Conservation (phyloP, 1,139 yeast species). For the Sugiyamaella novakii region DNA sequence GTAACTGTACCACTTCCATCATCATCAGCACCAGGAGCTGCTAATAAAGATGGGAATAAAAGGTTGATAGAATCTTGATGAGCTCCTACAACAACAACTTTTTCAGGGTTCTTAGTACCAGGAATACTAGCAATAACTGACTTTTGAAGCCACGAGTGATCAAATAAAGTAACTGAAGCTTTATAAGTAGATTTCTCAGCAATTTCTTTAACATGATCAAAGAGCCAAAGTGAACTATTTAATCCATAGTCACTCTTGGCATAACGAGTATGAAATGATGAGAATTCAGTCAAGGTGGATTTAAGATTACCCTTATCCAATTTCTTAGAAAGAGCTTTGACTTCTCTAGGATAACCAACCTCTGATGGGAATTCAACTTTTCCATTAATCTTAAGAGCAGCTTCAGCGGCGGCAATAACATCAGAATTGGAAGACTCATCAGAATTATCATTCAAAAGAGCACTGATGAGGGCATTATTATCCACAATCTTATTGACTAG, state of each 20-base stretch:
- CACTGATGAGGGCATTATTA: conserved; percentile 9
- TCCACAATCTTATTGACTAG: conserved; percentile 13
- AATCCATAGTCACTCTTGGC: conserved; percentile 72
- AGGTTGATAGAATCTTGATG: conserved; percentile 87
- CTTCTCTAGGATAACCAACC: conserved; percentile 46
- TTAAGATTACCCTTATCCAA: conserved; percentile 54
- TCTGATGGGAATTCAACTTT: conserved; percentile 58
- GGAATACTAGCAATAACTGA: conserved; percentile 54
- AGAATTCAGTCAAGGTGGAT: conserved; percentile 58
- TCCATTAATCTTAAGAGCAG: conserved; percentile 38
- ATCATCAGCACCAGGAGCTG: conserved; percentile 96
- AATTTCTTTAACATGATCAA: conserved; percentile 51
- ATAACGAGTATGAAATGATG: conserved; percentile 78
- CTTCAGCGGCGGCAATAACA: conserved; percentile 6
- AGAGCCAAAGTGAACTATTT: conserved; percentile 74
- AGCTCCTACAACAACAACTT: conserved; percentile 75
- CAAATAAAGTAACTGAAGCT: conserved; percentile 46
- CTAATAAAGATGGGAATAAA: conserved; percentile 60
- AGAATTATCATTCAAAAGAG: neutral
- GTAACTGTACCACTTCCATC: conserved; percentile 90
- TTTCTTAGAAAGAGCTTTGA: conserved; percentile 46
- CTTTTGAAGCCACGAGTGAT: conserved; percentile 61
- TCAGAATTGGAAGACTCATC: neutral
- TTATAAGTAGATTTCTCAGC: conserved; percentile 36
- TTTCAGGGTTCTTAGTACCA: conserved; percentile 44